A percentile compares a stretch with the other conserved stretches of the same genome.
These are phyloP conservation scores for Epichloe uncinata DNA, from an alignment of 2,329 filamentous ascomycete species.

Conservation along the genomic window DNA sequence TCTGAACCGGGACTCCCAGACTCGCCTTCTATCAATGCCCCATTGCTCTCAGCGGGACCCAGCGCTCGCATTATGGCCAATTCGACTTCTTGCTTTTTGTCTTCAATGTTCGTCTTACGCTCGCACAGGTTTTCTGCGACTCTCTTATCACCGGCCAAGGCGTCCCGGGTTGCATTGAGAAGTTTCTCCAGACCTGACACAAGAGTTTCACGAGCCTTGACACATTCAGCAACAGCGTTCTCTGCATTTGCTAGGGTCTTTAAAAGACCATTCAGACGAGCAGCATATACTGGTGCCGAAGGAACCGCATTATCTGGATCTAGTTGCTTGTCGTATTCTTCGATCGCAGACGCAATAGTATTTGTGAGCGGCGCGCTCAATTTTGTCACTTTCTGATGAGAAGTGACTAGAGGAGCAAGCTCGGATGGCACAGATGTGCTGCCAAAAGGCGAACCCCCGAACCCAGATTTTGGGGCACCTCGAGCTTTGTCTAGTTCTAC, in stretches of 20 bases:
- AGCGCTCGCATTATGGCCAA: conserved; percentile 80
- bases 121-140: conserved; percentile 48
- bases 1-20: conserved; percentile 39
- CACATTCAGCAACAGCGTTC: conserved; percentile 74
- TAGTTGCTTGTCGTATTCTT: conserved; percentile 74
- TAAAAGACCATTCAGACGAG: conserved; percentile 75
- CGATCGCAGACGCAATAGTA: conserved; percentile 55
- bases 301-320: conserved; percentile 56
- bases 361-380: conserved; percentile 54
- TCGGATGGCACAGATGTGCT: conserved; percentile 56
- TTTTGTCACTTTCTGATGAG: conserved; percentile 64
- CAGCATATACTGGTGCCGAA: conserved; percentile 80
- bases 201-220: conserved; percentile 69
- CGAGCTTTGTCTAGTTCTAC: conserved; percentile 50
- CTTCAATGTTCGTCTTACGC: conserved; percentile 61
- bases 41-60: conserved; percentile 41
- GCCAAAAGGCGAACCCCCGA: conserved; percentile 46
- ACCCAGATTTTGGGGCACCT: conserved; percentile 36
- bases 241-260: conserved; percentile 83
- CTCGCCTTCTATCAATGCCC: conserved; percentile 33
- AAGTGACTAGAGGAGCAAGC: conserved; percentile 58
- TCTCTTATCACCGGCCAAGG: conserved; percentile 56
- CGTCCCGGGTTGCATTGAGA: conserved; percentile 57
- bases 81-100: conserved; percentile 79
- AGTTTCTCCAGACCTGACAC: conserved; percentile 74